These are phyloP conservation scores for Thielaviopsis cerberus DNA, from an alignment of 2,329 filamentous ascomycete genomes.

Conservation along the genomic window DNA sequence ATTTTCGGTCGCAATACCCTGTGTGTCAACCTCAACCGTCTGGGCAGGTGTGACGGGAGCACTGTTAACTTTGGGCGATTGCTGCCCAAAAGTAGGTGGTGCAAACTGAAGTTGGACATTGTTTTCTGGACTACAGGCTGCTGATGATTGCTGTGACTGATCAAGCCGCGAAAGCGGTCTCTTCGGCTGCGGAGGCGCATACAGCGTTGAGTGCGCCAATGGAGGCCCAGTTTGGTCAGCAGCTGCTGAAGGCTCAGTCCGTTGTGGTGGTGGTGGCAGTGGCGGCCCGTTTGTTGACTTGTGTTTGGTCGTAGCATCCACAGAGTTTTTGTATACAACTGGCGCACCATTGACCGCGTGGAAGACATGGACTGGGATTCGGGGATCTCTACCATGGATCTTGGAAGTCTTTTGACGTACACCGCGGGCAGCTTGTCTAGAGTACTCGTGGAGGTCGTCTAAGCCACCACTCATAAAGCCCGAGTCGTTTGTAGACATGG, in stretches of 20 bases:
- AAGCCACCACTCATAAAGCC: conserved; percentile 70
- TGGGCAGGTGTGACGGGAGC: neutral
- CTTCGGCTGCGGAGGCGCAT: neutral
- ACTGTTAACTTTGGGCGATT: neutral
- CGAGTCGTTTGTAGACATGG: conserved; percentile 49
- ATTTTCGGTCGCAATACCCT: neutral
- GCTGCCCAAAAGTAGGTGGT: neutral
- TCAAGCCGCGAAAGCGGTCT: neutral
- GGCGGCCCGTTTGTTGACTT: neutral
- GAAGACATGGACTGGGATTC: conserved; percentile 10
- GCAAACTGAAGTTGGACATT: neutral
- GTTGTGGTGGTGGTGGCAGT: neutral
- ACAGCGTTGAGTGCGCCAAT: neutral
- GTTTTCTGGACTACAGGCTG: neutral
- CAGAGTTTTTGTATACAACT: conserved; percentile 4
- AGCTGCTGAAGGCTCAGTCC: conserved; percentile 21
- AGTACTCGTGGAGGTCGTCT: conserved; percentile 41
- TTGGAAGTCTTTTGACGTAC: conserved; percentile 1
- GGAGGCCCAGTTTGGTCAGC: conserved; percentile 16
- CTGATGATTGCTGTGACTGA: neutral
- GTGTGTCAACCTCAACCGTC: neutral
- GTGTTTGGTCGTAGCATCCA: neutral
- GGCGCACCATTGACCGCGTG: conserved; percentile 4
- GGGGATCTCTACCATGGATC: conserved; percentile 6
- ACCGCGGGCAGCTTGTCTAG: conserved; percentile 3